A percentile compares a stretch with the other conserved stretches of the same genome.
Evolutionary conservation across 2,329 filamentous ascomycete genomes (phyloP).

Genomic region (Penicillium sp.): DNA sequence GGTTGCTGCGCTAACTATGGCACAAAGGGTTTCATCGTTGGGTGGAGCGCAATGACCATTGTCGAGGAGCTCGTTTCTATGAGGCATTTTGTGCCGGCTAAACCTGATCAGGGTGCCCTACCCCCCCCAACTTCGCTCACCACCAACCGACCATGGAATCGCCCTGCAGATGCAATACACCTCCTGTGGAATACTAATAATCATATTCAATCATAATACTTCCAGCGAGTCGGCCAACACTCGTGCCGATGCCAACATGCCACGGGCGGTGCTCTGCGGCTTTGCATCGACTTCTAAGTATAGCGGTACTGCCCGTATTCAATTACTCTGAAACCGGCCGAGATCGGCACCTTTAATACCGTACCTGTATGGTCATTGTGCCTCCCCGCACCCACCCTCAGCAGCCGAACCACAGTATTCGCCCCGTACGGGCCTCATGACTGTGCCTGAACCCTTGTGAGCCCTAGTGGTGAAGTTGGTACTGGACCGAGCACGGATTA

Average conservation of each 20-base stretch:
- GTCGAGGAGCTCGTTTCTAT: conserved; percentile 16
- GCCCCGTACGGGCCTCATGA: conserved; percentile 7
- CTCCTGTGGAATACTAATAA: too few species aligned
- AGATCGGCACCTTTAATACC: too few species aligned
- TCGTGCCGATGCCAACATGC: too few species aligned
- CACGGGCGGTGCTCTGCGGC: too few species aligned
- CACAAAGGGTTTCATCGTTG: conserved; percentile 13
- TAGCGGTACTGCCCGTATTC: too few species aligned
- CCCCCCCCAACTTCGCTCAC: neutral
- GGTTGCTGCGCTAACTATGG: neutral
- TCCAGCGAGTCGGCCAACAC: too few species aligned
- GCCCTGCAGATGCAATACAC: too few species aligned
- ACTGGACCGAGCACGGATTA: too few species aligned
- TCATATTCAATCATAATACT: too few species aligned
- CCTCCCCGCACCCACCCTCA: neutral
- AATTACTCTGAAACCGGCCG: too few species aligned
- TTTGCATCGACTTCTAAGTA: too few species aligned
- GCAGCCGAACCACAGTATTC: conserved; percentile 10
- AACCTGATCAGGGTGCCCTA: conserved; percentile 14
- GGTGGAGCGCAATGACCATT: conserved; percentile 11
- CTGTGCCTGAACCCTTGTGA: conserved; percentile 15
- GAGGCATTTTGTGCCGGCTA: conserved; percentile 25
- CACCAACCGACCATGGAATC: conserved; percentile 2
- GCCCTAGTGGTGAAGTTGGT: neutral
- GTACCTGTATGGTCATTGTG: conserved; percentile 15